These are phyloP conservation scores for Neolentinus lepideus DNA, from an alignment of 1,284 basidiomycete species.

Conservation along the genomic window DNA sequence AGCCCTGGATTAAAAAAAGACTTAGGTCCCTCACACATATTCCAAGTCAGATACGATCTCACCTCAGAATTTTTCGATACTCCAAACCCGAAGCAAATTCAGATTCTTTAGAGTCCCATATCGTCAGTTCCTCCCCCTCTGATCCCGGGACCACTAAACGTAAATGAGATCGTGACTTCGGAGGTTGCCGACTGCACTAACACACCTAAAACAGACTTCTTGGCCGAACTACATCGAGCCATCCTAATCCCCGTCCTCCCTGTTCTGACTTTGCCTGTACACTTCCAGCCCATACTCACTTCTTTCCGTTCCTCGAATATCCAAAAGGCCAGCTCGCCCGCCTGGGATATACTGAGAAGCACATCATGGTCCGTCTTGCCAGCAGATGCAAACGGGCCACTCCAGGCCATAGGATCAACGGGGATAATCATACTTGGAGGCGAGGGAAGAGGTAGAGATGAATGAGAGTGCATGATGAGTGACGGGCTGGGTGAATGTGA, in stretches of 20 bases:
- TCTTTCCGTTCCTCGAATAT: conserved; percentile 42
- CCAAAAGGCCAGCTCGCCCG: conserved; percentile 82
- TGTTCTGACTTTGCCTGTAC: conserved; percentile 72
- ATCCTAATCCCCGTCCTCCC: conserved; percentile 54
- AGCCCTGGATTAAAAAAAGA: conserved; percentile 5
- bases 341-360: conserved; percentile 66
- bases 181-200: conserved; percentile 9
- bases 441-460: conserved; percentile 39
- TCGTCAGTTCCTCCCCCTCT: conserved; percentile 73
- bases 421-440: conserved; percentile 58
- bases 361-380: conserved; percentile 56
- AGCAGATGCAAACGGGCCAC: conserved; percentile 28
- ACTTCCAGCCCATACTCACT: conserved; percentile 44
- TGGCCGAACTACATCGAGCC: conserved; percentile 81
- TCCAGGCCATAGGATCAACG: conserved; percentile 91
- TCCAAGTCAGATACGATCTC: conserved; percentile 8
- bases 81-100: conserved; percentile 90
- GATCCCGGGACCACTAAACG: conserved; percentile 43
- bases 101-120: conserved; percentile 93
- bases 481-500: conserved; percentile 14
- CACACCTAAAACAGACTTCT: conserved; percentile 78
- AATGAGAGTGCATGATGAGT: conserved; percentile 35
- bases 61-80: conserved; percentile 59
- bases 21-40: background rate
- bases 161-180: conserved; percentile 3